Conservation (phyloP, 2,329 filamentous ascomycete genomes). For the Grosmannia serpens region DNA sequence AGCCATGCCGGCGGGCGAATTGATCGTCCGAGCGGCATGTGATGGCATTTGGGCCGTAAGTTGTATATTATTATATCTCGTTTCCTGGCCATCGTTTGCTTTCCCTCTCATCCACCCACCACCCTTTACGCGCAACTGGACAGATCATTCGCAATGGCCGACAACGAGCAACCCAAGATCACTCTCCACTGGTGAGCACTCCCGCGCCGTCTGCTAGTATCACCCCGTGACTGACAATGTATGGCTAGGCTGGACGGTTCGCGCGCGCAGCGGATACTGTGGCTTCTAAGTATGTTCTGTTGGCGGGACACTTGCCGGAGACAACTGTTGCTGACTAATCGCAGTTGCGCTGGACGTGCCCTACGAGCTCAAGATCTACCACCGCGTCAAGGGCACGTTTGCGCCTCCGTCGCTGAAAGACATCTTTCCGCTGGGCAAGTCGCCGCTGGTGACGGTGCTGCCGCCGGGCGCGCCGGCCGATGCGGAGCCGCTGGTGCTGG, state of each 20-base stretch:
- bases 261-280: constrained; percentile 71
- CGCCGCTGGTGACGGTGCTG: constrained; percentile 62
- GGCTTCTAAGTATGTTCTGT: constrained; percentile 47
- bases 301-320: too few relatives aligned
- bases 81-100: too few relatives aligned
- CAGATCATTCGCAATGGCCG: not conserved
- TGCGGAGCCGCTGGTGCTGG: constrained; percentile 47
- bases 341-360: constrained; percentile 63
- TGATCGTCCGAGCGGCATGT: too few relatives aligned
- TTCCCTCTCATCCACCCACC: too few relatives aligned
- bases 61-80: too few relatives aligned
- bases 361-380: constrained; percentile 73
- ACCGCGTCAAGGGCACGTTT: constrained; percentile 45
- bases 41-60: too few relatives aligned
- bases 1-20: too few relatives aligned
- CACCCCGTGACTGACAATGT: not conserved
- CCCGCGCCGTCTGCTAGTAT: not conserved
- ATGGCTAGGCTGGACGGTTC: constrained; percentile 64
- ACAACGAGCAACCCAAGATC: not conserved
- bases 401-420: constrained; percentile 67
- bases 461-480: constrained; percentile 17
- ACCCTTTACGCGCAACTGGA: too few relatives aligned
- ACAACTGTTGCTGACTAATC: not conserved
- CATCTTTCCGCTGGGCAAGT: constrained; percentile 78
- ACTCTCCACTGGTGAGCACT: not conserved